Base-by-base conservation (phyloP, 257 asterid species). In the Ballota nigra region DNA sequence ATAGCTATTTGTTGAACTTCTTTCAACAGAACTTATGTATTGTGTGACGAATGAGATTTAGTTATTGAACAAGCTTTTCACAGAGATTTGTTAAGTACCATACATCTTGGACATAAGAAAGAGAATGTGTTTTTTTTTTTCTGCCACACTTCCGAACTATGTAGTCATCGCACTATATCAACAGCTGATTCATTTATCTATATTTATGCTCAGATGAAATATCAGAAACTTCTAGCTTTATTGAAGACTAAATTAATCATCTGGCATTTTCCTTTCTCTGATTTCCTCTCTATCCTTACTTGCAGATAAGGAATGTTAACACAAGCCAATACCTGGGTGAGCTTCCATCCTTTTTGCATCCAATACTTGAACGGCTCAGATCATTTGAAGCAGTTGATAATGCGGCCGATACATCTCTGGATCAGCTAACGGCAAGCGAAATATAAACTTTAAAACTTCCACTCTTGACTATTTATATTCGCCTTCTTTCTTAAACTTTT, bases 231-330 rank as follows among this genome's bases (percentile, higher is more conserved):
- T 26, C 58, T 12, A 24, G 16, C 34, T 56, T 16, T 43, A 22
- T 55, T 16, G 24, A 72, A 51, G 16, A 36, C 56, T 66, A 33
- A 31, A 51, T 38, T 64, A 62, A 31, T 45, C 40, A 34, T 53
- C 31, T 71, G 11, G 2, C 19, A n/a, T 34, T 69, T 63, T 31
- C 41, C 19, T 63, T 68, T 49, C 52, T 55, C 6, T 38, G 6
- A 52, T 45, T 26, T 20, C 8, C 26, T 53, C 38, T 70, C 51
- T 22, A 24, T 63, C 40, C 72, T 38, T 18, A 62, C 22, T 78
- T 68, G 76, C 96, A 94, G 99, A 88, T 86, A 51, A 91, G 99
- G 80, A 94, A 91, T 69, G 93, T 94, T 61, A 82, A 94, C 83
- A 66, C 96, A n/a, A 85, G 75, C 71, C 82, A 82, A 41, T 85